Conservation (phyloP, 192 early-diverging fungal species). For the Pilaira anomala region DNA sequence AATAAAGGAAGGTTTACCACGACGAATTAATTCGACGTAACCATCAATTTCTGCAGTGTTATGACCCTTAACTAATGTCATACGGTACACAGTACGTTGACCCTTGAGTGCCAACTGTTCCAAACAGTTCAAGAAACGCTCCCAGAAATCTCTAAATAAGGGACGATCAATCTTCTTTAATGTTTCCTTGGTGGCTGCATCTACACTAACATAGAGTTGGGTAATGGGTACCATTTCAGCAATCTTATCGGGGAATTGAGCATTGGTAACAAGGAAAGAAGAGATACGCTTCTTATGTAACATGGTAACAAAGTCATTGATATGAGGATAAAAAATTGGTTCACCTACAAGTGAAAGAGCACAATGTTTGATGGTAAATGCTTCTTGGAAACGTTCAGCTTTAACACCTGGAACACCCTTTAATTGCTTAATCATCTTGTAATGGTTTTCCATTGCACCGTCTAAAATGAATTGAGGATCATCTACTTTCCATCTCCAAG, state of each 20-base stretch:
- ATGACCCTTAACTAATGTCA: slow-evolving; percentile 71
- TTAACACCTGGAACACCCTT: slow-evolving; percentile 75
- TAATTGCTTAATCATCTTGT: slow-evolving; percentile 72
- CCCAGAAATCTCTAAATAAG: slow-evolving; percentile 76
- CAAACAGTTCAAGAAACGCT: slow-evolving; percentile 63
- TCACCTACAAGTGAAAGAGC: slow-evolving; percentile 71
- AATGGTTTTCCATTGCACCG: slow-evolving; percentile 67
- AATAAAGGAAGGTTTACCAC: slow-evolving; percentile 67
- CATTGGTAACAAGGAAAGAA: slow-evolving; percentile 74
- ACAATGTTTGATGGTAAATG: slow-evolving; percentile 59
- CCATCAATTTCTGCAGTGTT: slow-evolving; percentile 65
- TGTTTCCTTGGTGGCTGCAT: slow-evolving; percentile 72
- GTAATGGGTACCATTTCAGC: slow-evolving; percentile 61
- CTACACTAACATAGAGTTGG: slow-evolving; percentile 71
- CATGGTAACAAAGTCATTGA: slow-evolving; percentile 70
- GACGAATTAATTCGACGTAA: slow-evolving; percentile 61
- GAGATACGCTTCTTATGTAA: slow-evolving; percentile 65
- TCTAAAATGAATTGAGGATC: slow-evolving; percentile 63
- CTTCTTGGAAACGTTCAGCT: slow-evolving; percentile 71
- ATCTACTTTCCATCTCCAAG: slow-evolving; percentile 71
- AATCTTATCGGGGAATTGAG: slow-evolving; percentile 70
- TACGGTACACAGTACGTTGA: slow-evolving; percentile 70
- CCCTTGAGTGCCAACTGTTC: slow-evolving; percentile 63
- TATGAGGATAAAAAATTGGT: slow-evolving; percentile 66
- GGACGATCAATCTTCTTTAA: slow-evolving; percentile 76